These are phyloP conservation scores for Phytophthora sp. DNA, from an alignment of 352 stramenopile genomes.

Conservation along the genomic window DNA sequence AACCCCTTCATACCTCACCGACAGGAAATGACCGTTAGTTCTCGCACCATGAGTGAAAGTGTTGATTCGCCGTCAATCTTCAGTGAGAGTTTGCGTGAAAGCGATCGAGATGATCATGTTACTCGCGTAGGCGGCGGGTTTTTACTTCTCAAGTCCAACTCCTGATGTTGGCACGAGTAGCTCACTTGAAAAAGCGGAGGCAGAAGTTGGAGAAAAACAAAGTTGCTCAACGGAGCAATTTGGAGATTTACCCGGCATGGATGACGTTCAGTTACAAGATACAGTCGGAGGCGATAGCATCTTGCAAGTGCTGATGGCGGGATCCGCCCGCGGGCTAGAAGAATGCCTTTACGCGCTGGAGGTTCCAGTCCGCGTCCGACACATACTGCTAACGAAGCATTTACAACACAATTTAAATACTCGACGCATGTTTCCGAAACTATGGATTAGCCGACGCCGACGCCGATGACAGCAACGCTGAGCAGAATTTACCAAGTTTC, in stretches of 20 bases:
- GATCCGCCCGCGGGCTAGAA: background rate
- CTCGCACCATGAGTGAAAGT: background rate
- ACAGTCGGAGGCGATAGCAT: slow-evolving; percentile 24
- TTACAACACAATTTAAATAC: background rate
- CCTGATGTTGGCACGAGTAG: background rate
- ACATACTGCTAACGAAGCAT: background rate
- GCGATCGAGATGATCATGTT: background rate
- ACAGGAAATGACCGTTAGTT: background rate
- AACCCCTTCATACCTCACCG: background rate
- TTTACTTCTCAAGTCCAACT: background rate
- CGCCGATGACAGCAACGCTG: background rate
- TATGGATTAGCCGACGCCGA: background rate
- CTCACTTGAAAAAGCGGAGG: background rate
- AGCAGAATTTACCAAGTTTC: background rate
- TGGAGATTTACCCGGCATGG: background rate
- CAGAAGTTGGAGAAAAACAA: background rate
- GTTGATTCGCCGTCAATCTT: too few species aligned
- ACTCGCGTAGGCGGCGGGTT: background rate
- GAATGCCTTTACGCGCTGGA: background rate
- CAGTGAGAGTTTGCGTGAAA: too few species aligned
- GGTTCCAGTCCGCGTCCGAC: too few species aligned
- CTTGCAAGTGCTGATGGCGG: slow-evolving; percentile 9
- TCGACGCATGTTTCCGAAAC: background rate
- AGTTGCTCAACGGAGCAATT: background rate
- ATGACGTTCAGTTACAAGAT: slow-evolving; percentile 1